A percentile compares a stretch with the other conserved stretches of the same genome.
These are phyloP conservation scores for Fusarium avenaceum DNA, from an alignment of 2,329 filamentous ascomycete species.

Conservation along the genomic window DNA sequence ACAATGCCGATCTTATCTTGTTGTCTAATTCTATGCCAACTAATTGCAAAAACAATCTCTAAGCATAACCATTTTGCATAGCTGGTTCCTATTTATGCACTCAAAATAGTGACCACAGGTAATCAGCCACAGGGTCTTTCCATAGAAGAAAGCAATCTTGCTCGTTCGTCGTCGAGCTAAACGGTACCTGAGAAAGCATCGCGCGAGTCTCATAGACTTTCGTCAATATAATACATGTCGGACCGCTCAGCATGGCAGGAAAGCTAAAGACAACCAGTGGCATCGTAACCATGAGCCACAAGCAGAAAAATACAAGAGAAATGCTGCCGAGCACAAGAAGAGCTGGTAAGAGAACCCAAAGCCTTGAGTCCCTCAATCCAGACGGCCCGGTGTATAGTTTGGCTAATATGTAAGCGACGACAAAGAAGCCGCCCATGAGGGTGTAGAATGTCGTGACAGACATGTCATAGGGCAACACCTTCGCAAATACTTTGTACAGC, in stretches of 20 bases:
- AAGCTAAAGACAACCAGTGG: background rate
- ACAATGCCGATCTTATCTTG: background rate
- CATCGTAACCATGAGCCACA: background rate
- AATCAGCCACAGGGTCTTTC: conserved; percentile 22
- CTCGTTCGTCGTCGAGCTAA: background rate
- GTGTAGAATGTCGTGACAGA: background rate
- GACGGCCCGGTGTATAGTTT: too few relatives aligned
- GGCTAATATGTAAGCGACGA: rapidly evolving
- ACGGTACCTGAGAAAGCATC: conserved; percentile 14
- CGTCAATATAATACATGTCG: background rate
- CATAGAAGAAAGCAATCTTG: conserved; percentile 14
- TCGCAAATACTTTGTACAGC: background rate
- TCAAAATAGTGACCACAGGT: conserved; percentile 29
- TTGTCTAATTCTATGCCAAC: background rate
- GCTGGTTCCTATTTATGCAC: too few relatives aligned
- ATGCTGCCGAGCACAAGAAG: rapidly evolving
- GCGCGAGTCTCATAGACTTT: conserved; percentile 6
- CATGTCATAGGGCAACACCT: rapidly evolving
- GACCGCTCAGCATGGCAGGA: conserved; percentile 1
- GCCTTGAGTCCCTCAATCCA: background rate
- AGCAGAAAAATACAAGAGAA: background rate
- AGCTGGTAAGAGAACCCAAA: background rate
- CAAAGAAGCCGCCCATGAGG: background rate
- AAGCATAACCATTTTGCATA: too few relatives aligned
- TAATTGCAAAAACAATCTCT: background rate